phyloP scores from a whole-genome alignment of 495 filamentous ascomycete species.

The Aspergillus heteromorphus region DNA sequence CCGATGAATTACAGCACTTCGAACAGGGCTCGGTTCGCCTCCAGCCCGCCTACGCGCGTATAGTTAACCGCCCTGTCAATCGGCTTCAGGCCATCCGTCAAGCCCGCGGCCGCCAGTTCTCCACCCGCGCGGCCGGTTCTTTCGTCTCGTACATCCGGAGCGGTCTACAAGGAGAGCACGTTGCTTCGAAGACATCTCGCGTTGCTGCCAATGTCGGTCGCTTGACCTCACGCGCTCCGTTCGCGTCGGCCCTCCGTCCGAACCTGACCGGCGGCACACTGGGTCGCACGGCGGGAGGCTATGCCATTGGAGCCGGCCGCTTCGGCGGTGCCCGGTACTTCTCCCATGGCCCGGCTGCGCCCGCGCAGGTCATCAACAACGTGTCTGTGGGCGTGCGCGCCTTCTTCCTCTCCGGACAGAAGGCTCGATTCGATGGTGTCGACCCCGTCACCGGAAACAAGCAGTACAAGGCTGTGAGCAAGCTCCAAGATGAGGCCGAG shows the following conservation, averaged over 20 bases:
- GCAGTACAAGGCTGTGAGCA: conserved; percentile 65
- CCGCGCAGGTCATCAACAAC: conserved; percentile 89
- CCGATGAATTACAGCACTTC: conserved; percentile 32
- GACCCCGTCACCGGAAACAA: conserved; percentile 64
- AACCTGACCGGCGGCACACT: conserved; percentile 88
- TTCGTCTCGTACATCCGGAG: conserved; percentile 54
- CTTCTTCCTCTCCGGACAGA: conserved; percentile 82
- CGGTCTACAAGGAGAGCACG: conserved; percentile 53
- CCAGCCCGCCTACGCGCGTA: conserved; percentile 49
- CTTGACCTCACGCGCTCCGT: conserved; percentile 70
- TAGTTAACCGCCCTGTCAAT: conserved; percentile 59
- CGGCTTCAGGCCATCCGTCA: conserved; percentile 67
- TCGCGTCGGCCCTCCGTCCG: conserved; percentile 83
- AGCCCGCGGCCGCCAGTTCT: conserved; percentile 68
- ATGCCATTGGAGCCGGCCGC: conserved; percentile 65
- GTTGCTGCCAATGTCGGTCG: conserved; percentile 61
- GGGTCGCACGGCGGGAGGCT: conserved; percentile 80
- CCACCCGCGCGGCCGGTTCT: conserved; percentile 57
- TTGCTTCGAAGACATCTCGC: conserved; percentile 59
- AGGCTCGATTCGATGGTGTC: conserved; percentile 74
- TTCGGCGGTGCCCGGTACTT: conserved; percentile 77
- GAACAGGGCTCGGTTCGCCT: conserved; percentile 37
- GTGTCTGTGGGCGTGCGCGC: conserved; percentile 86
- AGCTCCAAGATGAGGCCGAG: conserved; percentile 62
- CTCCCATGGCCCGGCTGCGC: conserved; percentile 77